Conservation (phyloP, 192 early-diverging fungal genomes). For the Coemansia sp. region DNA sequence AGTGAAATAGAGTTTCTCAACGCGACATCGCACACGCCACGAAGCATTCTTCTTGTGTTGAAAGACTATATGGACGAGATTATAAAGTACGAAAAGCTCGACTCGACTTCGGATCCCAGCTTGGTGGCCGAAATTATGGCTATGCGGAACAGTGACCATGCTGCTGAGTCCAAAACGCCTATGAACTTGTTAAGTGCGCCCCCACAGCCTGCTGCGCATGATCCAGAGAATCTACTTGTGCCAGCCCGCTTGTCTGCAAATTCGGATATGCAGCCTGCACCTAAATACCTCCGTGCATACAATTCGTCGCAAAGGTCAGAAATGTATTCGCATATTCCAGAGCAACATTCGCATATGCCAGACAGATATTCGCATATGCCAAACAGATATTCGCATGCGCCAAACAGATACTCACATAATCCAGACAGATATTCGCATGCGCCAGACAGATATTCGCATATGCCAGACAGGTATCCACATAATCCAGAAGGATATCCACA, state of each 20-base stretch:
- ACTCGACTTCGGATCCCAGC: background rate
- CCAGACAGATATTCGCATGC: background rate
- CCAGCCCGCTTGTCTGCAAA: too few species aligned
- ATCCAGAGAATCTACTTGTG: too few species aligned
- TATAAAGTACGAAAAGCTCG: slow-evolving; percentile 6
- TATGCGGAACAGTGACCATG: background rate
- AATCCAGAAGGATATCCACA: too few species aligned
- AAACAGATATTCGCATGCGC: background rate
- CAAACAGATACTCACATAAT: background rate
- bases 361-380: too few species aligned
- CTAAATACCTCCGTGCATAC: too few species aligned
- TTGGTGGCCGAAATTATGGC: background rate
- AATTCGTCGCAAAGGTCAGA: too few species aligned
- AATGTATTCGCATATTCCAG: too few species aligned
- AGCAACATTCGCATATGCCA: too few species aligned
- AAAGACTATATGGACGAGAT: slow-evolving; percentile 23
- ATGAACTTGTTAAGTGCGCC: too few species aligned
- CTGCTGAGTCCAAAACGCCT: background rate
- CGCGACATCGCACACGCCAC: background rate
- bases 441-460: background rate
- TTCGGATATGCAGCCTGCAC: too few species aligned
- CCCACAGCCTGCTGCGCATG: too few species aligned
- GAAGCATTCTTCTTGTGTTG: slow-evolving; percentile 2
- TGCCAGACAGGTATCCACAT: too few species aligned
- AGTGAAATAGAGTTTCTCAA: background rate